Base-by-base conservation (phyloP, 2,329 filamentous ascomycete species). In the Boeremia exigua region DNA sequence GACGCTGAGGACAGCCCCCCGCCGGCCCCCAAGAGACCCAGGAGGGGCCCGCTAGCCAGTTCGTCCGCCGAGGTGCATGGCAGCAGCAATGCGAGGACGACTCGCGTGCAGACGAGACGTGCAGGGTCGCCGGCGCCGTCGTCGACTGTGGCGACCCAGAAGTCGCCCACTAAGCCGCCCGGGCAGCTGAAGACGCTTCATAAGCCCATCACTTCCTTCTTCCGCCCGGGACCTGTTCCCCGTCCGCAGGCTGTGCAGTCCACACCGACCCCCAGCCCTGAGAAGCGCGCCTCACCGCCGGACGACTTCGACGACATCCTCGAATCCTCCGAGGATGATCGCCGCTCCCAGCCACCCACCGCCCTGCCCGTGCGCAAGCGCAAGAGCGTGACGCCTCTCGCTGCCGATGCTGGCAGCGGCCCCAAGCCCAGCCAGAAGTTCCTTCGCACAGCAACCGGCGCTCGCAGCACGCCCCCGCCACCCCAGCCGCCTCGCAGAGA, bases 161-260 rank as follows among this genome's bases (percentile, higher is more conserved):
- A 66, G 56, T 69, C 71, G 19, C 66, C 71, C 42, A 58, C 70
- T 30, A 73, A 71, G 44, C 65, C 72, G 30, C 67, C 67, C 15
- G 68, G 68, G n/a, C 76, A 78, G 52, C 62, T 73, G 15, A 70
- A 74, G 59, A 68, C 74, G 33, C 58, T 73, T 33, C 71, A 72
- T 58, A 80, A 78, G 61, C 73, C 78, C 9, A 80, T 81, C 45
- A 78, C 76, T 32, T 81, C 79, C 14, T 82, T 82, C 71, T 82
- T 82, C 70, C 79, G 75, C 65, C 72, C 72, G 46, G 72, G 73
- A 7, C 75, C 78, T n/a, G 70, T 72, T 14, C 75, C 77, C 7
- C 78, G 77, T 50, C 60, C 74, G 29, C 77, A 77, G 56, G 68
- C 72, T 43, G 67, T 70, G 6, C 76, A 78, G 56, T 69, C 72